Evolutionary conservation across 2,329 filamentous ascomycete genomes (phyloP), one percentile per base, ranked within the genome.

Genomic region (Didymella pinodella): DNA sequence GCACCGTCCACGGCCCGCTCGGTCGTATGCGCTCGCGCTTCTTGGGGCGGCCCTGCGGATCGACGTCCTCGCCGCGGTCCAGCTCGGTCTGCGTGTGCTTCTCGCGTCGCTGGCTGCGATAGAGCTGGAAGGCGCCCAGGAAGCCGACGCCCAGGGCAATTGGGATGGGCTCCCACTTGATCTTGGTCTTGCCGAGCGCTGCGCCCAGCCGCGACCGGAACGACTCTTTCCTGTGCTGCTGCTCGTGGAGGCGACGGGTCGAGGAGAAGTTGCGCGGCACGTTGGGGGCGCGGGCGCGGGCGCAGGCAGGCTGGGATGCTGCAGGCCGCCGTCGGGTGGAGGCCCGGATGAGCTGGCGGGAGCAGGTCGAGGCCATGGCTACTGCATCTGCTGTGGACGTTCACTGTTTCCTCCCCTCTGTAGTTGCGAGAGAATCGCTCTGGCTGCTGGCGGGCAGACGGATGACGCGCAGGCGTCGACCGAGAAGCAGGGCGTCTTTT

Each of bases 91-190:
- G 69, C 40, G 70, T 78, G 34, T 75, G 74, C 66, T 81, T 79
- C 58, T 84, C 82, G 28, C 84, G 75, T 41, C 81, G 75, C 59
- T 83, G 87, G 54, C 91, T 86, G 74, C 91, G 91, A 77, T 94
- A 95, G 75, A 96, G 88, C 70, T 97, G 93, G 49, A 93, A 84
- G 50, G 91, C 82, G 25, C 92, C 93, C 8, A 97, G 83, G 71
- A 96, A 93, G 57, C 86, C 91, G 70, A 97, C 88, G 60, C 93
- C 93, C 22, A 97, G 83, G 26, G 90, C 91, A 54, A 97, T 86
- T 22, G 93, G 93, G 67, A 97, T 96, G 46, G 91, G 91, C 77
- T 93, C 92, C 93, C 93, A 97, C 81, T 91, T 87, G 62, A 95
- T 84, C 76, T 85, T 88, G 32, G 88, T 91, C 38, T 84, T 82